These are phyloP conservation scores for Zychaea mexicana DNA, from an alignment of 371 early-diverging fungal species.

Conservation along the genomic window DNA sequence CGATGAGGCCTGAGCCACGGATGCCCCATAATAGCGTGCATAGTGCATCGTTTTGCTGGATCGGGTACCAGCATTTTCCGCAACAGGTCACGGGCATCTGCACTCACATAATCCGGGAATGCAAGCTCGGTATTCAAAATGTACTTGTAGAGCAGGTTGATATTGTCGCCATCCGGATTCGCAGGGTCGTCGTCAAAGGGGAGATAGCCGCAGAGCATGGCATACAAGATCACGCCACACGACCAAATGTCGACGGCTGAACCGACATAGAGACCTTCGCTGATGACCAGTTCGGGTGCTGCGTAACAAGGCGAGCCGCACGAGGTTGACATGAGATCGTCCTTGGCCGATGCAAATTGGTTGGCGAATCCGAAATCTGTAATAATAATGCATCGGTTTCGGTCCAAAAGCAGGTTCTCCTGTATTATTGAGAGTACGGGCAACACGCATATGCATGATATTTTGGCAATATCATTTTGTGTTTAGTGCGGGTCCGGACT, in stretches of 20 bases:
- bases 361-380: slow-evolving; percentile 99
- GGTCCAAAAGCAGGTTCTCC: slow-evolving; percentile 94
- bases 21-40: slow-evolving; percentile 87
- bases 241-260: slow-evolving; percentile 98
- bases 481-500: too few species aligned
- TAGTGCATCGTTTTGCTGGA: slow-evolving; percentile 83
- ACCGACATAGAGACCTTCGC: slow-evolving; percentile 96
- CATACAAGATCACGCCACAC: slow-evolving; percentile 94
- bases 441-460: too few species aligned
- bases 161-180: slow-evolving; percentile 96
- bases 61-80: slow-evolving; percentile 92
- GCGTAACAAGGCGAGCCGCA: slow-evolving; percentile 99
- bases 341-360: slow-evolving; percentile 71
- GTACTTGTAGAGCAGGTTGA: slow-evolving; percentile 94
- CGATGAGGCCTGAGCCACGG: slow-evolving; percentile 59
- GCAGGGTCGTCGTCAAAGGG: slow-evolving; percentile 99
- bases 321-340: slow-evolving; percentile 87
- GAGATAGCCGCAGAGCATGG: slow-evolving; percentile 97
- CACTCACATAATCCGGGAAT: slow-evolving; percentile 88
- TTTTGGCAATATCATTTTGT: too few species aligned
- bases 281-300: slow-evolving; percentile 97
- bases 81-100: slow-evolving; percentile 82
- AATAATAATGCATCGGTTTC: slow-evolving; percentile 89
- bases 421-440: slow-evolving; percentile 36
- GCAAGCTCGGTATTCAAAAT: slow-evolving; percentile 89